Conservation (phyloP, 176 grass and related monocot genomes). For the Rhynchospora tenuis region DNA sequence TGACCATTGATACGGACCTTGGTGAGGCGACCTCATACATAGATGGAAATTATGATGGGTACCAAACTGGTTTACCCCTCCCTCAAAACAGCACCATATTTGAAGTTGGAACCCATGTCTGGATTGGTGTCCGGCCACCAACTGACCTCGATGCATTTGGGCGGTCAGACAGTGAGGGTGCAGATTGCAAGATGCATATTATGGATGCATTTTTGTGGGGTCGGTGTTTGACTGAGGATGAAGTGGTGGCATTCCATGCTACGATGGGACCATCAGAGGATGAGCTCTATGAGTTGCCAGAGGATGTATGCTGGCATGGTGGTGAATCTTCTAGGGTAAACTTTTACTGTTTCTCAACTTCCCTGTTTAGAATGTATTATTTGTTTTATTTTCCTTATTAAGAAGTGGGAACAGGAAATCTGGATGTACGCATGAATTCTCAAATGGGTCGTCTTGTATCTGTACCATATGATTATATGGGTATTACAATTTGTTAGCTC, state of each 20-base stretch:
- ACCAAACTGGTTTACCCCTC: conserved; percentile 76
- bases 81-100: conserved; percentile 62
- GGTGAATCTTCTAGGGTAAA: conserved; percentile 87
- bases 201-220: conserved; percentile 99
- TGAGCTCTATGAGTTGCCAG: conserved; percentile 59
- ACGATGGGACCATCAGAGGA: conserved; percentile 55
- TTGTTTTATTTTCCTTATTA: neutral
- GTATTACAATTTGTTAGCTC: neutral
- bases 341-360: conserved; percentile 6
- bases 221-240: conserved; percentile 88
- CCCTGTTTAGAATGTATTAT: neutral
- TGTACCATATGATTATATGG: neutral
- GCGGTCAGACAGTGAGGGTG: conserved; percentile 91
- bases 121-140: conserved; percentile 83
- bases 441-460: neutral
- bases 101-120: conserved; percentile 78
- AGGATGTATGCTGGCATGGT: conserved; percentile 76
- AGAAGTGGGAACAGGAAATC: neutral
- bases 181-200: conserved; percentile 94
- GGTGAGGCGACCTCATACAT: conserved; percentile 93
- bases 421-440: neutral
- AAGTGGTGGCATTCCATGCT: conserved; percentile 69
- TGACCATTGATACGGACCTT: conserved; percentile 89
- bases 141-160: conserved; percentile 97
- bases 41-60: conserved; percentile 86